Conservation (phyloP, 305 asterid genomes). For the Ajuga reptans region DNA sequence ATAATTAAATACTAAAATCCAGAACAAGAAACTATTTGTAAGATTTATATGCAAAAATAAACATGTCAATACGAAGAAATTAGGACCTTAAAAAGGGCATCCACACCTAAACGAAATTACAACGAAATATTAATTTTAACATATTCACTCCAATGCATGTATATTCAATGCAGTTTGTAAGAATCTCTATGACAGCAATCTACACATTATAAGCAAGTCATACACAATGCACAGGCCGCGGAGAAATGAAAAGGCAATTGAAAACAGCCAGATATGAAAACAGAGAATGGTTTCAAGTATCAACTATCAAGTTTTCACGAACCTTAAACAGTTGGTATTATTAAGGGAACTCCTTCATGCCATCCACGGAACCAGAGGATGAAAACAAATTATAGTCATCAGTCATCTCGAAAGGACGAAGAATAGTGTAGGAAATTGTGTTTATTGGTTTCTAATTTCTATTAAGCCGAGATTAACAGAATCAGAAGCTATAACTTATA, state of each 20-base stretch:
- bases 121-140: background rate
- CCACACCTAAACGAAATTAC: background rate
- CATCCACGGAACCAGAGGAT: constrained; percentile 3
- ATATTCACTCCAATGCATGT: background rate
- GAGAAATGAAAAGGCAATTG: background rate
- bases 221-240: background rate
- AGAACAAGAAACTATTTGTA: background rate
- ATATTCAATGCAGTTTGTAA: background rate
- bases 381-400: background rate
- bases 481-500: background rate
- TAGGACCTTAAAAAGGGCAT: background rate
- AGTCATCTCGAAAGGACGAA: background rate
- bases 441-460: background rate
- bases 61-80: background rate
- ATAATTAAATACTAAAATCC: background rate
- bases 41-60: background rate
- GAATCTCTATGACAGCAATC: background rate
- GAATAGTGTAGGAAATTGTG: constrained; percentile 2
- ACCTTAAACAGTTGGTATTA: constrained; percentile 3
- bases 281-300: background rate
- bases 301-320: background rate
- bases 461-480: background rate
- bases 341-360: background rate
- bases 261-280: constrained; percentile 3
- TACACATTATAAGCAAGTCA: background rate